phyloP scores from a whole-genome alignment of 2,329 filamentous ascomycete species.

The Anthostomella pinea region DNA sequence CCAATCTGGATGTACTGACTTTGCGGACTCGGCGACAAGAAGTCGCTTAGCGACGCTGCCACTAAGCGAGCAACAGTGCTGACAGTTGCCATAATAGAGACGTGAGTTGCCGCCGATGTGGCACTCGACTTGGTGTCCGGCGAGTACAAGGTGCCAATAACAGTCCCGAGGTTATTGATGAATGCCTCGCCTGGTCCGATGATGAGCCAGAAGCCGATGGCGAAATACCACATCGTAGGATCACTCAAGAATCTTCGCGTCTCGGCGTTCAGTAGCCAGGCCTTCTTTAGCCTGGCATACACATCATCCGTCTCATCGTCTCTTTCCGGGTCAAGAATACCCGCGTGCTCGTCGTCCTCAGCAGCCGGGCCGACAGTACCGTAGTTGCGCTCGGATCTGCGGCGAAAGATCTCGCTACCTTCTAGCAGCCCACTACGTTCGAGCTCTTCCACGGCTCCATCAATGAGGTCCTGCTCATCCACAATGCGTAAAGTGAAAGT shows the following conservation, averaged over 20 bases:
- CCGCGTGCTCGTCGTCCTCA: constrained; percentile 41
- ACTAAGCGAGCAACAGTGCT: constrained; percentile 89
- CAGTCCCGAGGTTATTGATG: constrained; percentile 93
- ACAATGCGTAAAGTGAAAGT: constrained; percentile 73
- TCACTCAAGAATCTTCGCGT: constrained; percentile 82
- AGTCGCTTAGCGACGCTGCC: constrained; percentile 83
- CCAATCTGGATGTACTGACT: constrained; percentile 54
- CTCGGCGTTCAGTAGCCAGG: constrained; percentile 87
- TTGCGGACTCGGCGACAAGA: constrained; percentile 69
- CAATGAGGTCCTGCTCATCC: constrained; percentile 82
- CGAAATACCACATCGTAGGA: constrained; percentile 93
- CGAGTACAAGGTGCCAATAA: constrained; percentile 80
- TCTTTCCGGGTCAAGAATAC: constrained; percentile 37
- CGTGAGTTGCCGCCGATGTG: constrained; percentile 77
- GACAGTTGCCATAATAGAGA: constrained; percentile 86
- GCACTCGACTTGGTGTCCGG: constrained; percentile 44
- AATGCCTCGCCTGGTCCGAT: constrained; percentile 96
- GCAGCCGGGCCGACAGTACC: constrained; percentile 54
- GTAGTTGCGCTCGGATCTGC: constrained; percentile 56
- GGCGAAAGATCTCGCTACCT: constrained; percentile 69
- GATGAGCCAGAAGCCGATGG: constrained; percentile 86
- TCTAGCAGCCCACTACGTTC: constrained; percentile 82
- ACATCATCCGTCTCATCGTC: constrained; percentile 38
- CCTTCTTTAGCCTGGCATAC: constrained; percentile 69
- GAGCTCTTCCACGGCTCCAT: constrained; percentile 85